These are phyloP conservation scores for Cyberlindnera veronae DNA, from an alignment of 805 yeast genomes.

Conservation along the genomic window DNA sequence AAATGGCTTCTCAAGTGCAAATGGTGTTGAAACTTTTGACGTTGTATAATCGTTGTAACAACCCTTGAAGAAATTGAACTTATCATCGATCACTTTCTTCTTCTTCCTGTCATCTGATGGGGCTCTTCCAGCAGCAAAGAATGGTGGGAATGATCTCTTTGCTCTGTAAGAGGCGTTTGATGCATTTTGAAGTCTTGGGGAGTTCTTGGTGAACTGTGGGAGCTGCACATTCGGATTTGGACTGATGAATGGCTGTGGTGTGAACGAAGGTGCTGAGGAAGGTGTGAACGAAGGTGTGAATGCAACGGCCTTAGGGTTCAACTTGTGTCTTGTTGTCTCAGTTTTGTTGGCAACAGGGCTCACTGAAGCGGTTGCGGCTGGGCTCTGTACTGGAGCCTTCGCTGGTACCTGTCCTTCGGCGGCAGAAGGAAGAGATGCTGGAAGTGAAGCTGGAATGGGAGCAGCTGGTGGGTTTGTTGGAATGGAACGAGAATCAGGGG, in stretches of 20 bases:
- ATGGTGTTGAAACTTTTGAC: slow-evolving; percentile 25
- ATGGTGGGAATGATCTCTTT: slow-evolving; percentile 12
- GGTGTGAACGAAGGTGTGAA: slow-evolving; percentile 48
- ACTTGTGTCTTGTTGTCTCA: no score
- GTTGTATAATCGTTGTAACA: slow-evolving; percentile 24
- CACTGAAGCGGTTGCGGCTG: background rate
- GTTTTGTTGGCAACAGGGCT: no score
- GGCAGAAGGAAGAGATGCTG: no score
- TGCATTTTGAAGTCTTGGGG: slow-evolving; percentile 21
- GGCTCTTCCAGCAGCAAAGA: slow-evolving; percentile 22
- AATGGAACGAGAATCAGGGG: slow-evolving; percentile 1
- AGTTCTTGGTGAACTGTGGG: slow-evolving; percentile 20
- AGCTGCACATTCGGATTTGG: no score
- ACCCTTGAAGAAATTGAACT: slow-evolving; percentile 28
- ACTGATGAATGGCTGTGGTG: background rate
- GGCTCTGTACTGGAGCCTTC: background rate
- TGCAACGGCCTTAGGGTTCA: slow-evolving; percentile 65
- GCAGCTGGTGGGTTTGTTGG: no score
- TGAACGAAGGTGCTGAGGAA: slow-evolving; percentile 8
- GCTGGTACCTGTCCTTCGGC: no score
- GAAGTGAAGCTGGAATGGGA: no score
- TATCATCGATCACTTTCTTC: slow-evolving; percentile 23
- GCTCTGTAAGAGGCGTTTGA: slow-evolving; percentile 3
- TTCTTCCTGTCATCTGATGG: slow-evolving; percentile 28
- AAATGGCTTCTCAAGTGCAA: slow-evolving; percentile 58